Evolutionary conservation across 306 rosid genomes (phyloP).

Genomic region (Mimosa bimucronata): DNA sequence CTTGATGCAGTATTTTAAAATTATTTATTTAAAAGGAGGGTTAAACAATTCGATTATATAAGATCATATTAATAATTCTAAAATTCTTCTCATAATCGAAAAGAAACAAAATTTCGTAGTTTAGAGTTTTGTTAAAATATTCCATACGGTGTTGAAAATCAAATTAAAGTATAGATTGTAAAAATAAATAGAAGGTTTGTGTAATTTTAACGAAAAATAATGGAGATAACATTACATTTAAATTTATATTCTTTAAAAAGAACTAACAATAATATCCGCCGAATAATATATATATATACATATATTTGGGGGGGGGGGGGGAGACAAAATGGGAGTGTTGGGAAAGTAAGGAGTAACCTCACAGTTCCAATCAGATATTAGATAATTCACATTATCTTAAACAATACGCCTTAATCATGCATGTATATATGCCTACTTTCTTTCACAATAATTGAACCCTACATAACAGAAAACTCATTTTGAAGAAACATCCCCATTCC

Average conservation of each 20-base stretch:
- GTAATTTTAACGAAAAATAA: background rate
- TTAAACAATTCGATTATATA: background rate
- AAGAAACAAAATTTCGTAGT: too few relatives aligned
- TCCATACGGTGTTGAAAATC: too few relatives aligned
- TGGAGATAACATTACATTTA: too few relatives aligned
- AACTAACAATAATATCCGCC: background rate
- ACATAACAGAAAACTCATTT: background rate
- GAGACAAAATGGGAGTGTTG: background rate
- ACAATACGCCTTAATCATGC: background rate
- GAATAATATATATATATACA: background rate
- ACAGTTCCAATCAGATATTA: background rate
- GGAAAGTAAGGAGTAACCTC: background rate
- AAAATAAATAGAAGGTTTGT: background rate
- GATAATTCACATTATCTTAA: background rate
- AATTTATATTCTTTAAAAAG: background rate
- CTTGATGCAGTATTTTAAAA: too few relatives aligned
- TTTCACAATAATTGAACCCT: background rate
- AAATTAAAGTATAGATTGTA: too few relatives aligned
- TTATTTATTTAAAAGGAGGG: too few relatives aligned
- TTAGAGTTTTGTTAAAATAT: too few relatives aligned
- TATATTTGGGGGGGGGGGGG: too few relatives aligned
- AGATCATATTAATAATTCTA: too few relatives aligned
- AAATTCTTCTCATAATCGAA: too few relatives aligned
- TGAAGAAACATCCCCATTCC: background rate
- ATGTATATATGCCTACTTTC: background rate